These are phyloP conservation scores for Corymbia calophylla DNA, from an alignment of 441 rosid species.

Conservation along the genomic window DNA sequence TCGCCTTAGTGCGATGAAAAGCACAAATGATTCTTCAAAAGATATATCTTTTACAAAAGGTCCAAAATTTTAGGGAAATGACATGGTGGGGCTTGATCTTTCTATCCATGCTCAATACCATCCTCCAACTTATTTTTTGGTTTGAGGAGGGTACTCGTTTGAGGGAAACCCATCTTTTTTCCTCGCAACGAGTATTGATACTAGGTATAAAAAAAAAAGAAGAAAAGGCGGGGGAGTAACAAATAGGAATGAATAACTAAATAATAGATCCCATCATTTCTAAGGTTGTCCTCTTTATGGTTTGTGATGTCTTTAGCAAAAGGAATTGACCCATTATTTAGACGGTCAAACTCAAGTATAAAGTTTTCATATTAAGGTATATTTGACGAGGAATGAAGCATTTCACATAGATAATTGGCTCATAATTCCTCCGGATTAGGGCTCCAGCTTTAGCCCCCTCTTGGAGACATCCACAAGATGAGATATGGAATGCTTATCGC, in stretches of 20 bases:
- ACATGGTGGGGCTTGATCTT: background rate
- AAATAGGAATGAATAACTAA: background rate
- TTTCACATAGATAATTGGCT: background rate
- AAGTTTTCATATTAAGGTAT: background rate
- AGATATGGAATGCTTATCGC: background rate
- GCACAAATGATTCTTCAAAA: background rate
- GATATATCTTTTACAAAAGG: background rate
- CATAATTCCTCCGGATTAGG: background rate
- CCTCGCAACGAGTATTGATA: background rate
- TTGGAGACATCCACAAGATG: background rate
- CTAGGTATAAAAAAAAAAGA: no score
- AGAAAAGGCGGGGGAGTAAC: no score
- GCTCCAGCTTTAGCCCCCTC: background rate
- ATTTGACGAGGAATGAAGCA: background rate
- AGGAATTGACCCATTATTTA: background rate
- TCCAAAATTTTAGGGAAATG: background rate
- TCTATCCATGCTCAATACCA: fast-evolving
- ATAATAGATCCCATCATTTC: background rate
- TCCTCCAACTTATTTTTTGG: background rate
- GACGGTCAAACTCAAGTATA: background rate
- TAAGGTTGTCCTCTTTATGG: background rate
- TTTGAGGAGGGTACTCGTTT: background rate
- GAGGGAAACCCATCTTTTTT: background rate
- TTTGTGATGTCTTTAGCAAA: background rate
- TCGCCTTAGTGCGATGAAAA: background rate